phyloP scores from a whole-genome alignment of 1,284 basidiomycete genomes.

The Trametes hirsuta region DNA sequence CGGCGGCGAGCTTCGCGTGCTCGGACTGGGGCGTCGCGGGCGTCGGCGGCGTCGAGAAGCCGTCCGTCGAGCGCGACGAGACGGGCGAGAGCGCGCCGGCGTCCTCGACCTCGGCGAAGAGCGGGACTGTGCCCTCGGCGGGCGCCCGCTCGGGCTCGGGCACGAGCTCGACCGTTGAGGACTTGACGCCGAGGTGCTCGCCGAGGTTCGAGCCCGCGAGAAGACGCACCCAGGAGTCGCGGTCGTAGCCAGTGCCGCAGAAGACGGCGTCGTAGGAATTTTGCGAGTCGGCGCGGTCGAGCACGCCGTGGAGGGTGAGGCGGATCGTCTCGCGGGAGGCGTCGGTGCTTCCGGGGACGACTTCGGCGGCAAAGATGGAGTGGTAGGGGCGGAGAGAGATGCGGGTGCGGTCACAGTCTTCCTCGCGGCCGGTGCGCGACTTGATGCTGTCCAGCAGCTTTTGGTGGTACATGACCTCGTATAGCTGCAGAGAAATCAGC shows the following conservation, averaged over 20 bases:
- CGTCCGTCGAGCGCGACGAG: constrained; percentile 19
- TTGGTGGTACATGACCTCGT: constrained; percentile 59
- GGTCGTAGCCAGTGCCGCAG: constrained; percentile 61
- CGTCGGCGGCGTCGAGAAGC: constrained; percentile 23
- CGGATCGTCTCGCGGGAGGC: constrained; percentile 30
- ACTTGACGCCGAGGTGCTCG: constrained; percentile 44
- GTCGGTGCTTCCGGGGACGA: constrained; percentile 24
- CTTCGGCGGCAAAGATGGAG: constrained; percentile 42
- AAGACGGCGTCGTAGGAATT: constrained; percentile 54
- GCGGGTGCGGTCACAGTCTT: constrained; percentile 29
- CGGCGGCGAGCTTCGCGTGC: constrained; percentile 15
- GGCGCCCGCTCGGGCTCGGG: constrained; percentile 15
- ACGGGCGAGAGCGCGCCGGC: constrained; percentile 9
- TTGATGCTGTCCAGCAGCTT: constrained; percentile 50
- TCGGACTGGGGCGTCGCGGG: constrained; percentile 25
- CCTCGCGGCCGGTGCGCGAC: constrained; percentile 32
- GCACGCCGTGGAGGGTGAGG: constrained; percentile 43
- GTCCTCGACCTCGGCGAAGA: constrained; percentile 19
- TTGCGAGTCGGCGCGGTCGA: constrained; percentile 37
- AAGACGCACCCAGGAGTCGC: constrained; percentile 52
- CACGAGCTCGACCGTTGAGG: constrained; percentile 30
- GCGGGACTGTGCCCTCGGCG: constrained; percentile 22
- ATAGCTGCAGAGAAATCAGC: constrained; percentile 40
- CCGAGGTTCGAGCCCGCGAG: constrained; percentile 48
- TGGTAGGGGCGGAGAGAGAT: constrained; percentile 46